Conservation (phyloP, 306 rosid genomes). For the Gleditsia sinensis region DNA sequence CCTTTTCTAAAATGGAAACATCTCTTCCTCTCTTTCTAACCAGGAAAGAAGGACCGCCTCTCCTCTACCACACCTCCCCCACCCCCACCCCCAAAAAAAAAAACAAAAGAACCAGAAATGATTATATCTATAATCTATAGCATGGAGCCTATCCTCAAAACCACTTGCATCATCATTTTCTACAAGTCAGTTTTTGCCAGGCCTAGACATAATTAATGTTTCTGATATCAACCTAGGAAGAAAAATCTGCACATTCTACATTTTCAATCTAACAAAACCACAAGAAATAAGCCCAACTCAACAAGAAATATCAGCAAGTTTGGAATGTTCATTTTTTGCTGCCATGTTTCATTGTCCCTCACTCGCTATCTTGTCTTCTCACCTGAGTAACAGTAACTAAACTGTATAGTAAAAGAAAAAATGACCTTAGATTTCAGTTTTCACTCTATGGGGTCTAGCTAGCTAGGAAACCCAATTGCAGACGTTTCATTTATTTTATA, state of each 20-base stretch:
- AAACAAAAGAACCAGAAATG: not conserved
- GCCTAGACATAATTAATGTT: constrained; percentile 33
- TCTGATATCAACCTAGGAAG: constrained; percentile 28
- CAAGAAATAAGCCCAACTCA: constrained; percentile 18
- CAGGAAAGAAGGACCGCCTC: too few relatives aligned
- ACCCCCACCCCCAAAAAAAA: too few relatives aligned
- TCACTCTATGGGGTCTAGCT: not conserved
- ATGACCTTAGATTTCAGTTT: not conserved
- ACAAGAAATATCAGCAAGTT: not conserved
- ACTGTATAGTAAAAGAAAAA: not conserved
- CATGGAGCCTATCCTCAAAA: not conserved
- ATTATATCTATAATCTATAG: not conserved
- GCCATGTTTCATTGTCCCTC: not conserved
- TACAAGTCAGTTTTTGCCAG: constrained; percentile 12
- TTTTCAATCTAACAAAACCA: constrained; percentile 20
- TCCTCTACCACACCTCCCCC: too few relatives aligned
- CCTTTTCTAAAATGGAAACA: too few relatives aligned
- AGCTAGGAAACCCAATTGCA: constrained; percentile 47
- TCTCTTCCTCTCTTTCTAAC: too few relatives aligned
- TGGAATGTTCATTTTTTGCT: constrained; percentile 3
- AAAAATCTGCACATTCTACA: constrained; percentile 36
- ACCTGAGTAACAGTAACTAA: not conserved
- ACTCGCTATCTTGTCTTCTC: not conserved
- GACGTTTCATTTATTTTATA: constrained; percentile 61
- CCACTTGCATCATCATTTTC: constrained; percentile 7